Evolutionary conservation across 176 grass and related monocot species (phyloP).

Genomic region (Cenchrus americanus): DNA sequence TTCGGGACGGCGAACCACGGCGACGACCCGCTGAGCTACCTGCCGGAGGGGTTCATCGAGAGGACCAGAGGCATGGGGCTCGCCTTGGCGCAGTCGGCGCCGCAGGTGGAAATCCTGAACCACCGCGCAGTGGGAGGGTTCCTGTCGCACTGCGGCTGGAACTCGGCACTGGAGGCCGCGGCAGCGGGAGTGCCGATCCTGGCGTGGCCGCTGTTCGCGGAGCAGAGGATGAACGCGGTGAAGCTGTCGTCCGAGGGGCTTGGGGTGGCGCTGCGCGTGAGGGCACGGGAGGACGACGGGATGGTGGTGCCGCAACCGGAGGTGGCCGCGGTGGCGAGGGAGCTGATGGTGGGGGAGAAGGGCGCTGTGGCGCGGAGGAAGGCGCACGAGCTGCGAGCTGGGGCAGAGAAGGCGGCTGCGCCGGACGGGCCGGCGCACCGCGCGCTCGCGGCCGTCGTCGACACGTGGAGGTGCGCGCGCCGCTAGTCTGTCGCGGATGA

Average conservation of each 20-base stretch:
- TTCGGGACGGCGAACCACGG: neutral
- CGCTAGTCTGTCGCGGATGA: no score
- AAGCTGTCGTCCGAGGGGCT: conserved; percentile 20
- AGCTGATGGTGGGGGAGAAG: conserved; percentile 43
- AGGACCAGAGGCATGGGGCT: conserved; percentile 40
- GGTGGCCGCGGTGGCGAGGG: conserved; percentile 9
- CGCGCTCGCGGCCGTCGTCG: conserved; percentile 4
- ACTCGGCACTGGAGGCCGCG: conserved; percentile 64
- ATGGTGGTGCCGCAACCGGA: conserved; percentile 27
- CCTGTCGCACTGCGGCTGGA: conserved; percentile 68
- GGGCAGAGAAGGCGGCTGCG: neutral
- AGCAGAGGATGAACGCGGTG: conserved; percentile 50
- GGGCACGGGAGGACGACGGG: conserved; percentile 5
- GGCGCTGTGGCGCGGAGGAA: conserved; percentile 17
- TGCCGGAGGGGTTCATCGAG: conserved; percentile 42
- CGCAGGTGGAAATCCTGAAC: conserved; percentile 55
- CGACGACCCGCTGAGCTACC: conserved; percentile 33
- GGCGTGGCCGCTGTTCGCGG: conserved; percentile 46
- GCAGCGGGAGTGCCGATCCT: conserved; percentile 42
- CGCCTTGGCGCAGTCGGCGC: conserved; percentile 46
- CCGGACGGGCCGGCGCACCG: neutral
- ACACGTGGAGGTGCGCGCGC: neutral
- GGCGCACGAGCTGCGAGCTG: neutral
- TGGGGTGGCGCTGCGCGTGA: conserved; percentile 30
- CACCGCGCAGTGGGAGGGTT: conserved; percentile 60